Percentiles rank a stretch among this genome's conserved stretches.
These are phyloP conservation scores for Fomitopsis betulina DNA, from an alignment of 1,284 basidiomycete species.

Conservation along the genomic window DNA sequence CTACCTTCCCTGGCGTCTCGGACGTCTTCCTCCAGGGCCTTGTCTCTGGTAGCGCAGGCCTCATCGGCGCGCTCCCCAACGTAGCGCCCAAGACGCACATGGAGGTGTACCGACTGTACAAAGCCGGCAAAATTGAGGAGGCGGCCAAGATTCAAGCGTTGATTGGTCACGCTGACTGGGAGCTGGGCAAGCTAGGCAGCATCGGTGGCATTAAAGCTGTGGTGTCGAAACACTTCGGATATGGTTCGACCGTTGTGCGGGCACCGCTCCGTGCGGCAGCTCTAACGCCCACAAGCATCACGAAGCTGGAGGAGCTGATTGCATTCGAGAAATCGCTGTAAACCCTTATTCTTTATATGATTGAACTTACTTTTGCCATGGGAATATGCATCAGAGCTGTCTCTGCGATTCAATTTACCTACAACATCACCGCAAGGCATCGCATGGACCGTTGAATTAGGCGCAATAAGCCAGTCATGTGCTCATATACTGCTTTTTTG, in stretches of 20 bases:
- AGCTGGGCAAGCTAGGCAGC: slow-evolving; percentile 65
- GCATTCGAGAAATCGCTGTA: slow-evolving; percentile 55
- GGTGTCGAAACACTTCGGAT: slow-evolving; percentile 64
- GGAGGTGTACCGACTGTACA: slow-evolving; percentile 54
- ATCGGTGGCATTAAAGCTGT: slow-evolving; percentile 71
- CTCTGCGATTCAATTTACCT: too few species aligned
- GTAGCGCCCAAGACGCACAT: slow-evolving; percentile 72
- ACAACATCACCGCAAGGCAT: too few species aligned
- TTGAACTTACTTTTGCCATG: neutral
- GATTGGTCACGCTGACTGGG: slow-evolving; percentile 73
- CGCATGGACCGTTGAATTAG: too few species aligned
- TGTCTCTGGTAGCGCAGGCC: slow-evolving; percentile 61
- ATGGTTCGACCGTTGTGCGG: slow-evolving; percentile 55
- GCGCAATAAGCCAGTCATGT: too few species aligned
- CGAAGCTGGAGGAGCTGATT: slow-evolving; percentile 55
- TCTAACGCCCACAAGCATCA: slow-evolving; percentile 33
- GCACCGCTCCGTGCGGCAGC: slow-evolving; percentile 51
- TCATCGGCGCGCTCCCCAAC: slow-evolving; percentile 76
- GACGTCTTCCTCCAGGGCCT: slow-evolving; percentile 69
- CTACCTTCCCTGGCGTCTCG: slow-evolving; percentile 60
- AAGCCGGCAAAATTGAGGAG: slow-evolving; percentile 55
- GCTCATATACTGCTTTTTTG: too few species aligned
- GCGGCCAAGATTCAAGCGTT: slow-evolving; percentile 68
- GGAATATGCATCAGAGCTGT: too few species aligned
- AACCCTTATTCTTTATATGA: neutral